These are phyloP conservation scores for Fraxinus angustifolia DNA, from an alignment of 305 asterid genomes.

Conservation along the genomic window DNA sequence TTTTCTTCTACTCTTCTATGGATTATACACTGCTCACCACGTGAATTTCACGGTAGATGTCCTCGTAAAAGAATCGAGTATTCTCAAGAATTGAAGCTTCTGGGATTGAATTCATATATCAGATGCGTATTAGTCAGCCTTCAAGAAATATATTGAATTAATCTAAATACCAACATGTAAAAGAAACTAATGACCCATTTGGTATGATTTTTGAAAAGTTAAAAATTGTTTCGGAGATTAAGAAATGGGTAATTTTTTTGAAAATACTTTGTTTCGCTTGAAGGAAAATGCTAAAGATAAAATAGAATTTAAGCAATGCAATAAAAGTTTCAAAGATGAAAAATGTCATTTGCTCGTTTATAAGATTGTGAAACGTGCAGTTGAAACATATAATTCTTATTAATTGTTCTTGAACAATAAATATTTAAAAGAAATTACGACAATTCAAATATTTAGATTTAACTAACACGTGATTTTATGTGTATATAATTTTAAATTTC, in stretches of 20 bases:
- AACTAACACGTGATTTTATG: background rate
- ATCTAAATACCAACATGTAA: background rate
- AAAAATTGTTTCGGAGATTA: no score
- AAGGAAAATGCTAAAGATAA: background rate
- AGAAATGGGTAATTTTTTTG: no score
- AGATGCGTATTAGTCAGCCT: background rate
- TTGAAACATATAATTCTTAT: background rate
- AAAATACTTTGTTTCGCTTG: no score
- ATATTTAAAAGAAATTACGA: background rate
- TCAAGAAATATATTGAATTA: background rate
- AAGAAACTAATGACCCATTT: no score
- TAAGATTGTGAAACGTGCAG: background rate
- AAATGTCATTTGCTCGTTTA: background rate
- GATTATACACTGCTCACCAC: background rate
- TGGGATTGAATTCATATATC: background rate
- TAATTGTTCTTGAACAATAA: background rate
- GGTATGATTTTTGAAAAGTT: no score
- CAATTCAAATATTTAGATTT: background rate
- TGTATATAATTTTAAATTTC: background rate
- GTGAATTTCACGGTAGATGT: background rate
- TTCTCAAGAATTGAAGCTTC: background rate
- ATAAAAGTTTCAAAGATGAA: background rate
- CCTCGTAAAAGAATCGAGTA: background rate
- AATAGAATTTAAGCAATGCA: background rate
- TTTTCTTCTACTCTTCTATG: background rate